Conservation (phyloP, 805 yeast species). For the Myxozyma vanderwaltii region DNA sequence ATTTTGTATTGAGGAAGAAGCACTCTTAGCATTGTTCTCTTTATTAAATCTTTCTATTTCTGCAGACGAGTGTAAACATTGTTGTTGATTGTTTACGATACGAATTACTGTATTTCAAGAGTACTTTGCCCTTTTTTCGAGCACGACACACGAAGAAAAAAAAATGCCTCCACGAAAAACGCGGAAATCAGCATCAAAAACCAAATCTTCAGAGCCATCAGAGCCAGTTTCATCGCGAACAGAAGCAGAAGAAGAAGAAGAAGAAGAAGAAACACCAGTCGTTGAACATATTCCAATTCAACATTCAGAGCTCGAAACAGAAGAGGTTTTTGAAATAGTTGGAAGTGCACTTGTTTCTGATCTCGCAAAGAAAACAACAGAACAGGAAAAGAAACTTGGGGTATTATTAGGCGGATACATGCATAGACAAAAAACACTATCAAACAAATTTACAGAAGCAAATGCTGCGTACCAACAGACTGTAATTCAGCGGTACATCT, state of each 20-base stretch:
- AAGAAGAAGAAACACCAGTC: not conserved
- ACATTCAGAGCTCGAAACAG: slow-evolving; percentile 14
- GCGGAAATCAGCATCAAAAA: slow-evolving; percentile 1
- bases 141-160: not conserved
- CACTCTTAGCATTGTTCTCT: too few relatives aligned
- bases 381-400: slow-evolving; percentile 41
- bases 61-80: too few relatives aligned
- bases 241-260: not conserved
- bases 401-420: slow-evolving; percentile 43
- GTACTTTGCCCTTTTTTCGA: not conserved
- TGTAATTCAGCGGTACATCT: slow-evolving; percentile 17
- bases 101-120: too few relatives aligned
- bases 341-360: slow-evolving; percentile 20
- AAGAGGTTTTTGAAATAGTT: slow-evolving; percentile 29
- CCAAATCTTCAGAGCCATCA: not conserved
- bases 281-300: not conserved
- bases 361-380: slow-evolving; percentile 38
- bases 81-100: too few relatives aligned
- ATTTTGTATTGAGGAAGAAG: too few relatives aligned
- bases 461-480: slow-evolving; percentile 24
- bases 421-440: slow-evolving; percentile 39
- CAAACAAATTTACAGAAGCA: slow-evolving; percentile 31
- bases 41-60: too few relatives aligned
- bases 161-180: slow-evolving; percentile 11
- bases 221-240: not conserved